Conservation (phyloP, 306 rosid genomes). For the Castanopsis chinensis region DNA sequence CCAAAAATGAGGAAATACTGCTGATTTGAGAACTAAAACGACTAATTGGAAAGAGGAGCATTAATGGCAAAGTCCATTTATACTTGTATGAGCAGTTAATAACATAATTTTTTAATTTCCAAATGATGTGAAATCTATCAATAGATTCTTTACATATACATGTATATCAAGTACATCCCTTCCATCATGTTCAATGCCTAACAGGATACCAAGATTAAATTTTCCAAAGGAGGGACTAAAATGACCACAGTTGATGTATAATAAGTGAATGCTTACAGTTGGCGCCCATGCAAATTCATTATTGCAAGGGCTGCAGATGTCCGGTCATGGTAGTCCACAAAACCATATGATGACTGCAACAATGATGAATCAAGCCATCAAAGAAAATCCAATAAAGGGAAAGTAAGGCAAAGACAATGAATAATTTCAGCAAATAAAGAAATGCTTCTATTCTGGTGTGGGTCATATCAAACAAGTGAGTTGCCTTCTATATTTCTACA, state of each 20-base stretch:
- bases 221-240: constrained; percentile 17
- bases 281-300: constrained; percentile 60
- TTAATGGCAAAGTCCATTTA: not conserved
- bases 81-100: not conserved
- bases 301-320: constrained; percentile 63
- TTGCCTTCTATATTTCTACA: not conserved
- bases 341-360: constrained; percentile 62
- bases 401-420: not conserved
- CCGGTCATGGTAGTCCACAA: constrained; percentile 59
- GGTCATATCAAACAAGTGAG: not conserved
- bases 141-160: not conserved
- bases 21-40: not conserved
- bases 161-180: constrained; percentile 13
- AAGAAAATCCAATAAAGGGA: constrained; percentile 5
- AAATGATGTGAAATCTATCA: constrained; percentile 4
- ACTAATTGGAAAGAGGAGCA: not conserved
- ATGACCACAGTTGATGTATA: not conserved
- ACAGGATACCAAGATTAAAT: constrained; percentile 6
- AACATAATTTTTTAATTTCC: not conserved
- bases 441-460: not conserved
- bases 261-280: constrained; percentile 44
- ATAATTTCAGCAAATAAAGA: not conserved
- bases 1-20: not conserved
- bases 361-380: constrained; percentile 10
- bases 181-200: constrained; percentile 10